These are phyloP conservation scores for Blumeria graminis DNA, from an alignment of 2,329 filamentous ascomycete genomes.

Conservation along the genomic window DNA sequence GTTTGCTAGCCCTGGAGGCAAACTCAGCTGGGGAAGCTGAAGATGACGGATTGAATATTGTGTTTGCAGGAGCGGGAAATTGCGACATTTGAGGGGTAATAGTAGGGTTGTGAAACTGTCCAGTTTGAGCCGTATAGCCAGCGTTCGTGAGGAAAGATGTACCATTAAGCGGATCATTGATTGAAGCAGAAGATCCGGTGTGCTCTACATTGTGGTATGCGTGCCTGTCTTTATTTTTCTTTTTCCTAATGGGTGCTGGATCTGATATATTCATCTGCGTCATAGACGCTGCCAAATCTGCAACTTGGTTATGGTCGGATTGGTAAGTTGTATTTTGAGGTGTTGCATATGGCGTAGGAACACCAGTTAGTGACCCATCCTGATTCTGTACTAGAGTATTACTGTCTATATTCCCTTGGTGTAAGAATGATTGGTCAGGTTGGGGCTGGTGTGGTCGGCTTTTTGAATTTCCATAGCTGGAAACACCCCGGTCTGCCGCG, in stretches of 20 bases:
- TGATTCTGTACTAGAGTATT: background rate
- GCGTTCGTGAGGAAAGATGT: constrained; percentile 22
- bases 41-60: constrained; percentile 23
- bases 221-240: constrained; percentile 90
- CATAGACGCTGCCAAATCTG: constrained; percentile 46
- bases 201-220: constrained; percentile 71
- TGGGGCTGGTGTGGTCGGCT: too few species aligned
- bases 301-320: constrained; percentile 20
- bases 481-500: too few species aligned
- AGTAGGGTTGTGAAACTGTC: constrained; percentile 20
- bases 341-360: constrained; percentile 14
- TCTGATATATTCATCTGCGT: constrained; percentile 43
- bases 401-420: too few species aligned
- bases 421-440: too few species aligned
- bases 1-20: constrained; percentile 19
- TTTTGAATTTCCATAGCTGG: too few species aligned
- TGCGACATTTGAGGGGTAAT: constrained; percentile 25
- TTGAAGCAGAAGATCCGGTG: constrained; percentile 39
- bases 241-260: constrained; percentile 23
- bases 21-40: constrained; percentile 22
- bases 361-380: constrained; percentile 8
- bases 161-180: constrained; percentile 40
- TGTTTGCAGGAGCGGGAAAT: constrained; percentile 34
- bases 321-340: constrained; percentile 8
- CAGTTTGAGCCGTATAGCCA: constrained; percentile 24